These are phyloP conservation scores for Lentinula boryana DNA, from an alignment of 768 basidiomycete species.

Conservation along the genomic window DNA sequence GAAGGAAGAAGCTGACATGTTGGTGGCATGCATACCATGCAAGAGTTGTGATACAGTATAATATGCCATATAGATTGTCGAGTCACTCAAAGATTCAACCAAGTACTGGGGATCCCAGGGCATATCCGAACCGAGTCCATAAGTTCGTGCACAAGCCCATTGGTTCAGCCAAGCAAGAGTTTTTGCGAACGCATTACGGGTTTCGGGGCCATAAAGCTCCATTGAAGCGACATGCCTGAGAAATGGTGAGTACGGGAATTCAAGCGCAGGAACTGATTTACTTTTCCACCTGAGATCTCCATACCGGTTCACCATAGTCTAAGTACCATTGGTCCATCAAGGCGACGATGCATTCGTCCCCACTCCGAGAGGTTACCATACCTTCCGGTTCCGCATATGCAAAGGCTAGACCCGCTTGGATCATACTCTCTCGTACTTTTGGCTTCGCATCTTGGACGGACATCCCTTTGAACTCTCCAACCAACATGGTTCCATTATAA, in stretches of 20 bases:
- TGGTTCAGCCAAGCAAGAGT: constrained; percentile 94
- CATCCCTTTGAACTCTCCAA: constrained; percentile 87
- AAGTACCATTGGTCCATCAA: constrained; percentile 99
- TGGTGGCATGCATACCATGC: constrained; percentile 62
- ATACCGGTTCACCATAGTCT: constrained; percentile 90
- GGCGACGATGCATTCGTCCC: constrained; percentile 97
- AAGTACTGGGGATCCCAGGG: constrained; percentile 98
- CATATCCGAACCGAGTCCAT: constrained; percentile 90
- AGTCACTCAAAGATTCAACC: constrained; percentile 95
- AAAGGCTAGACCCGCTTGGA: constrained; percentile 71
- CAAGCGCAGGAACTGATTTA: constrained; percentile 28
- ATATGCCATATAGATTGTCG: constrained; percentile 98
- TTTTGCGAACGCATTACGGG: constrained; percentile 86
- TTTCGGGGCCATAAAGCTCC: constrained; percentile 90
- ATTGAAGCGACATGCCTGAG: constrained; percentile 72
- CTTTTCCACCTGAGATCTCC: constrained; percentile 85
- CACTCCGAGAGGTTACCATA: constrained; percentile 79
- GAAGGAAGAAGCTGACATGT: background rate
- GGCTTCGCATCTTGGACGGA: constrained; percentile 88
- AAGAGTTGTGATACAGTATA: constrained; percentile 91
- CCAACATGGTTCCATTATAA: constrained; percentile 87
- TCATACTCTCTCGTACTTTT: constrained; percentile 82
- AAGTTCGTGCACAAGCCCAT: constrained; percentile 99
- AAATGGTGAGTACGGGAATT: background rate
- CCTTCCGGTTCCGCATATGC: constrained; percentile 96